A percentile compares a stretch with the other conserved stretches of the same genome.
Conservation (phyloP, 2,329 filamentous ascomycete genomes). For the Trichoderma pleuroti region DNA sequence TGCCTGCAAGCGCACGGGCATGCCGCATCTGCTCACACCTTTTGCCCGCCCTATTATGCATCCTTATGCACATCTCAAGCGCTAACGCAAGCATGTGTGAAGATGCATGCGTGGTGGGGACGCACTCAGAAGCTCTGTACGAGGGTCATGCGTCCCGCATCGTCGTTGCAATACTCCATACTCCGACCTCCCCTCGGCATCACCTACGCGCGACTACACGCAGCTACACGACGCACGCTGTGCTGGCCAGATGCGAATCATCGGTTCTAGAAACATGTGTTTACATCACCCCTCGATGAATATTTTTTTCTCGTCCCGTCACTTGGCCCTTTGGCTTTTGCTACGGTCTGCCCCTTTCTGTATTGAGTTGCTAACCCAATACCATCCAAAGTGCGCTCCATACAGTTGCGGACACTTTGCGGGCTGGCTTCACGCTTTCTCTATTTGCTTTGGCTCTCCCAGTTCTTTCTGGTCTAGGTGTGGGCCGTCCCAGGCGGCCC, state of each 20-base stretch:
- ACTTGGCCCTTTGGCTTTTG: not conserved
- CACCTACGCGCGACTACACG: not conserved
- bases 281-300: not conserved
- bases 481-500: constrained; percentile 20
- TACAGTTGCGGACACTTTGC: constrained; percentile 8
- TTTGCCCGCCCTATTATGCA: constrained; percentile 17
- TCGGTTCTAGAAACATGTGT: not conserved
- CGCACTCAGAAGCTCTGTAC: constrained; percentile 15
- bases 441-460: not conserved
- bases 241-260: not conserved
- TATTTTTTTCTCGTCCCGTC: not conserved
- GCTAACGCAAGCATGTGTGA: constrained; percentile 18
- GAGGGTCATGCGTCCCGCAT: constrained; percentile 18
- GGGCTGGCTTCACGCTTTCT: constrained; percentile 4
- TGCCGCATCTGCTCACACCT: constrained; percentile 15
- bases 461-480: not conserved
- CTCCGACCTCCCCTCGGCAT: constrained; percentile 8
- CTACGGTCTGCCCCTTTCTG: not conserved
- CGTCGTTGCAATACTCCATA: not conserved
- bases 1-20: constrained; percentile 6
- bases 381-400: not conserved
- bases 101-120: constrained; percentile 15
- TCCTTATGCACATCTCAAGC: constrained; percentile 17
- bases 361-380: not conserved
- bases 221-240: not conserved